Evolutionary conservation across 257 asterid genomes (phyloP), one percentile per base, ranked within the genome.

Genomic region (Penstemon eatonii): DNA sequence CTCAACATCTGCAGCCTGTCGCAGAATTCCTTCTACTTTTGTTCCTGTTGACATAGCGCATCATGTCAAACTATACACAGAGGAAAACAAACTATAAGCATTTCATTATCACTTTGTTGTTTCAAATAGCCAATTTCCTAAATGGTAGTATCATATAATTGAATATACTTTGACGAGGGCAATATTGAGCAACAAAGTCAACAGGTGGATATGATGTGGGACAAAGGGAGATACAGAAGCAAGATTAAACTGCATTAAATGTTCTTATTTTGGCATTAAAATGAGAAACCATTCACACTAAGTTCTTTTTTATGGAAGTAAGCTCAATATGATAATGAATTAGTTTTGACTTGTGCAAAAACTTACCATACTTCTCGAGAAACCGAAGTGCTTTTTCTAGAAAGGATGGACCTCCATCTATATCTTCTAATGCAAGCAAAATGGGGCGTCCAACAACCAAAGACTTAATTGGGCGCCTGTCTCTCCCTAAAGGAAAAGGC

Each of bases 341-440:
- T 13, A 43, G 36, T 19, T 41, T 40, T 2, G 33, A 25, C 56
- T 51, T 69, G 51, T 78, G 64, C 12, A 63, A 74, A 63, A 70
- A 68, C 85, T 81, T 80, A 87, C 96, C 98, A 69, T 82, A 71
- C 80, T 86, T 89, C 86, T 91, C 98, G 60, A 91, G 98, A 81
- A 89, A 91, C 69, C 78, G 83, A 66, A 91, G 94, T 68, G 98
- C 96, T 80, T 91, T 91, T 73, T 91, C 98, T 75, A 91, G 87
- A 78, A 91, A 91, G 69, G 98, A 89, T 77, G 98, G 98, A 15
- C 92, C 94, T 66, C 98, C 96, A 77, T 91, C 98, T 78, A 91
- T 89, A 80, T 91, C 98, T 81, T 91, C 96, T 70, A 91, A 77
- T 19, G 98, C 95, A 52, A 91, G 94, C 80, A 91, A 84, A 78